Conservation (phyloP, 768 basidiomycete genomes). For the Suillus subluteus region DNA sequence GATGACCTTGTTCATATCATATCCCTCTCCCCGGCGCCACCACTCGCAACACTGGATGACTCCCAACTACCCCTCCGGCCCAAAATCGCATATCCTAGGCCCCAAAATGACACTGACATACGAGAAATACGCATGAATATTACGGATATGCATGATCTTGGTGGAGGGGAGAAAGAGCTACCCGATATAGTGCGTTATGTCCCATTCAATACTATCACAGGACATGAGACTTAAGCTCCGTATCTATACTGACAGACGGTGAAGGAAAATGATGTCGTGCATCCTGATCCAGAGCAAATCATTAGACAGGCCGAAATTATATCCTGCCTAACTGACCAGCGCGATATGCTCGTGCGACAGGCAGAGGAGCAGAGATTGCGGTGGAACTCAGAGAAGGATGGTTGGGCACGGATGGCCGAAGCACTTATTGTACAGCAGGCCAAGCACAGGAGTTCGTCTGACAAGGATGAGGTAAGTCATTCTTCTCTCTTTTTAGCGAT, state of each 20-base stretch:
- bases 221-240: slow-evolving; percentile 2
- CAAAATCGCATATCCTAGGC: slow-evolving; percentile 37
- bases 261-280: slow-evolving; percentile 45
- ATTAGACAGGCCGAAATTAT: slow-evolving; percentile 67
- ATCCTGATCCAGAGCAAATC: slow-evolving; percentile 50
- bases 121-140: slow-evolving; percentile 50
- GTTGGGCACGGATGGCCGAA: slow-evolving; percentile 70
- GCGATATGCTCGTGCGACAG: slow-evolving; percentile 57
- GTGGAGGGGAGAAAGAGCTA: slow-evolving; percentile 52
- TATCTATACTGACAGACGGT: slow-evolving; percentile 41
- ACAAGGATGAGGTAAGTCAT: slow-evolving; percentile 50
- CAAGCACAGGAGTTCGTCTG: slow-evolving; percentile 39
- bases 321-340: slow-evolving; percentile 54
- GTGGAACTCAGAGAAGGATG: slow-evolving; percentile 64
- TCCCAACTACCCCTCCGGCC: slow-evolving; percentile 21
- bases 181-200: slow-evolving; percentile 56
- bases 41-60: slow-evolving; percentile 21
- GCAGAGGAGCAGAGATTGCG: slow-evolving; percentile 60
- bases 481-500: slow-evolving; percentile 6
- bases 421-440: slow-evolving; percentile 57
- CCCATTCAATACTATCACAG: slow-evolving; percentile 17
- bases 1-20: slow-evolving; percentile 59
- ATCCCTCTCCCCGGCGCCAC: slow-evolving; percentile 52
- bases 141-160: slow-evolving; percentile 43
- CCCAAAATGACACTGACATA: slow-evolving; percentile 51